Conservation (phyloP, 2,329 filamentous ascomycete genomes). For the Colletotrichum lindemuthianum region DNA sequence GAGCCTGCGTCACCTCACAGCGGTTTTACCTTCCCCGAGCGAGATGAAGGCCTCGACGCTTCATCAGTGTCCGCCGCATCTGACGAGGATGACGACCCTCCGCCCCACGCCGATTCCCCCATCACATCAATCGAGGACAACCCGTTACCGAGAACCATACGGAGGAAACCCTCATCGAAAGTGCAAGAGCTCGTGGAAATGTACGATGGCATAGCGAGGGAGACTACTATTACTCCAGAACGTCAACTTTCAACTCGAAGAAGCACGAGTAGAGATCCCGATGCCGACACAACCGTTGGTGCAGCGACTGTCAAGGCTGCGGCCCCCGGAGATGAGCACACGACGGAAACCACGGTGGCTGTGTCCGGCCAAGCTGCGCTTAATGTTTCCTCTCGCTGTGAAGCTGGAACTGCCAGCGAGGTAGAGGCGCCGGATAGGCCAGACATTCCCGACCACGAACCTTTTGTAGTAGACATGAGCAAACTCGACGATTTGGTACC, state of each 20-base stretch:
- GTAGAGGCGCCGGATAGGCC: constrained; percentile 10
- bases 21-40: neutral
- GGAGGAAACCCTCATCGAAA: constrained; percentile 43
- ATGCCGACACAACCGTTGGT: neutral
- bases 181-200: constrained; percentile 62
- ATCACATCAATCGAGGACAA: constrained; percentile 58
- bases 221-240: constrained; percentile 17
- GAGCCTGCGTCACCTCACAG: neutral
- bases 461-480: constrained; percentile 45
- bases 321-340: neutral
- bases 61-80: constrained; percentile 39
- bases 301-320: neutral
- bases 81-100: constrained; percentile 33
- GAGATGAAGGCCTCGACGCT: neutral
- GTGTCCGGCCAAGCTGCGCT: no score
- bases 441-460: constrained; percentile 24
- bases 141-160: neutral
- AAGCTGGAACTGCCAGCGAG: neutral
- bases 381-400: neutral
- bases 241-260: neutral
- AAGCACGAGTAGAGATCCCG: constrained; percentile 22
- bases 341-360: neutral
- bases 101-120: constrained; percentile 48
- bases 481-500: constrained; percentile 48
- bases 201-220: constrained; percentile 57